A percentile compares a stretch with the other conserved stretches of the same genome.
These are phyloP conservation scores for Penicillium expansum DNA, from an alignment of 2,329 filamentous ascomycete genomes.

Conservation along the genomic window DNA sequence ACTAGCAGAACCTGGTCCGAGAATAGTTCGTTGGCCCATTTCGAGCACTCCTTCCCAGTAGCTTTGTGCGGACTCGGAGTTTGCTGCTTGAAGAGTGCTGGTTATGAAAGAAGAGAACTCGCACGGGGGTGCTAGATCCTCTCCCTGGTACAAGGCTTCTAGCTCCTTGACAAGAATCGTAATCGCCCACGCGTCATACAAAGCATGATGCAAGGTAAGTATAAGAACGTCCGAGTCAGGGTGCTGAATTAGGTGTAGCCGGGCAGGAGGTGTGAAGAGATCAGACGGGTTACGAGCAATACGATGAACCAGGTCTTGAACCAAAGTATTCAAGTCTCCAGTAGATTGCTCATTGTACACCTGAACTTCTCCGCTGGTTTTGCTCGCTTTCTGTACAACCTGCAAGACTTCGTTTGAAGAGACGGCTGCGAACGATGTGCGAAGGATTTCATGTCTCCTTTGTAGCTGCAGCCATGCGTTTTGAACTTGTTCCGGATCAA, in stretches of 20 bases:
- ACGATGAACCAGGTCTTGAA: background rate
- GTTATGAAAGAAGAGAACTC: background rate
- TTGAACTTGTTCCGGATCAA: background rate
- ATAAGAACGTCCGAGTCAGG: background rate
- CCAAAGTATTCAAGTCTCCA: background rate
- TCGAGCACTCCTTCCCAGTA: background rate
- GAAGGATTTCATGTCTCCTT: slow-evolving; percentile 8
- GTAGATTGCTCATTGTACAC: background rate
- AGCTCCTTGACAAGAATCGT: slow-evolving; percentile 6
- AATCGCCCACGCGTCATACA: slow-evolving; percentile 13
- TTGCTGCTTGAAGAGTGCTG: background rate
- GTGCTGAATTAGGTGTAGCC: background rate
- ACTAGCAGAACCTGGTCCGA: background rate
- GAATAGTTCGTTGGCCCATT: background rate
- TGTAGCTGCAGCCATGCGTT: slow-evolving; percentile 6
- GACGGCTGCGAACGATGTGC: slow-evolving; percentile 8
- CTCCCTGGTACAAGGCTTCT: slow-evolving; percentile 2
- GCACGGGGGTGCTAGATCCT: background rate
- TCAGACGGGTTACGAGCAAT: background rate
- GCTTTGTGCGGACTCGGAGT: background rate
- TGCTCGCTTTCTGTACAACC: background rate
- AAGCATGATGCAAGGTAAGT: slow-evolving; percentile 10
- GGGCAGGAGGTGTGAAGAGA: slow-evolving; percentile 1
- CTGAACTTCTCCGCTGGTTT: background rate
- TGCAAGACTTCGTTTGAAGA: slow-evolving; percentile 2